These are phyloP conservation scores for Simmondsia chinensis DNA, from an alignment of 148 eudicot species.

Conservation along the genomic window DNA sequence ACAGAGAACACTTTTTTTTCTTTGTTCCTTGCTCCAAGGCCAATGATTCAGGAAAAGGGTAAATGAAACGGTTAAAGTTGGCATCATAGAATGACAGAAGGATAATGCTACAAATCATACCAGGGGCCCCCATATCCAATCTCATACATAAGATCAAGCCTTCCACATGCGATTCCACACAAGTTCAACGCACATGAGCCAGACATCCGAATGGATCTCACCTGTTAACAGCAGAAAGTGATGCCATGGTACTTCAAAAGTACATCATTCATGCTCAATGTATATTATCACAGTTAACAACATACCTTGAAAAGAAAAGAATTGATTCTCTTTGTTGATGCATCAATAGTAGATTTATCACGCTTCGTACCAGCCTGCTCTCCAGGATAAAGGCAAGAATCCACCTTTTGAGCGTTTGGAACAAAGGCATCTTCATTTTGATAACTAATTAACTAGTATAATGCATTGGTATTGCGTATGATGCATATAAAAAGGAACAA, in stretches of 20 bases:
- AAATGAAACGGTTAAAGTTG: too few species aligned
- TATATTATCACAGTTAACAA: too few species aligned
- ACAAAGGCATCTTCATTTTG: neutral
- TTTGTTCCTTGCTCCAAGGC: too few species aligned
- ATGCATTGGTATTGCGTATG: too few species aligned
- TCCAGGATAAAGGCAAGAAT: conserved; percentile 3
- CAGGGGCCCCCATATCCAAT: conserved; percentile 82
- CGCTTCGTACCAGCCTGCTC: conserved; percentile 69
- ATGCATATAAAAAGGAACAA: too few species aligned
- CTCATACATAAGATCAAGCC: conserved; percentile 71
- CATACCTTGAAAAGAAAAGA: conserved; percentile 79
- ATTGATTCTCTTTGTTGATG: conserved; percentile 64
- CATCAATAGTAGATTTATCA: conserved; percentile 60
- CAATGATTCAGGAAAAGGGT: too few species aligned
- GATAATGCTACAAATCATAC: conserved; percentile 21
- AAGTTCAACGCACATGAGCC: conserved; percentile 96
- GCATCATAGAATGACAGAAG: neutral
- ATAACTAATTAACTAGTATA: too few species aligned
- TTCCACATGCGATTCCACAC: conserved; percentile 89
- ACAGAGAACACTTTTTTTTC: too few species aligned
- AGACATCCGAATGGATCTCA: conserved; percentile 74
- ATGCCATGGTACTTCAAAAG: too few species aligned
- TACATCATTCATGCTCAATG: too few species aligned
- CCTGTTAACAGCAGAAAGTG: neutral
- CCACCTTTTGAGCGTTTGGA: conserved; percentile 1